These are phyloP conservation scores for Ophiostoma sp. DNA, from an alignment of 2,329 filamentous ascomycete genomes.

Conservation along the genomic window DNA sequence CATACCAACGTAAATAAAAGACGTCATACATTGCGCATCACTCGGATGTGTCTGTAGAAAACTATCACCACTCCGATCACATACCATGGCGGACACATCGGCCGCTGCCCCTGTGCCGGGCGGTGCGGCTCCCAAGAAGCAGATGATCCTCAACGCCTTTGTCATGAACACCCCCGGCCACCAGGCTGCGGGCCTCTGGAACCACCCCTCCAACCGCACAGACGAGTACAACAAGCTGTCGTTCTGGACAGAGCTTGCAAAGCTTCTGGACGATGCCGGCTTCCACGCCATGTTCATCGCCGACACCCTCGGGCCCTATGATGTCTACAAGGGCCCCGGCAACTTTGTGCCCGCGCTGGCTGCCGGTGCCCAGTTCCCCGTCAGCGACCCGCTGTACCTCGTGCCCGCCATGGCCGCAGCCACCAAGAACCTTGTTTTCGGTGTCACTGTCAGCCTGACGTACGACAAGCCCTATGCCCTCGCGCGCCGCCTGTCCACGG, in stretches of 20 bases:
- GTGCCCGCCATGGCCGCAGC: slow-evolving; percentile 23
- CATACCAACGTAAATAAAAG: background rate
- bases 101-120: background rate
- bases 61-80: background rate
- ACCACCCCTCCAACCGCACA: slow-evolving; percentile 24
- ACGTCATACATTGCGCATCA: background rate
- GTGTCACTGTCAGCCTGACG: slow-evolving; percentile 19
- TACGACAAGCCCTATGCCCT: slow-evolving; percentile 22
- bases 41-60: background rate
- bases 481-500: slow-evolving; percentile 20
- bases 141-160: slow-evolving; percentile 42
- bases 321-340: slow-evolving; percentile 25
- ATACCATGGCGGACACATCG: background rate
- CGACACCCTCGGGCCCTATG: slow-evolving; percentile 25
- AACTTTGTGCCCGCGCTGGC: slow-evolving; percentile 23
- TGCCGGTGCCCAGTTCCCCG: slow-evolving; percentile 25
- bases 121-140: slow-evolving; percentile 30
- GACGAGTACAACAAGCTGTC: slow-evolving; percentile 23
- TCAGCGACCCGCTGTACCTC: slow-evolving; percentile 21
- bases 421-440: slow-evolving; percentile 22
- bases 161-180: slow-evolving; percentile 31
- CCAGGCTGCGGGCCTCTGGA: slow-evolving; percentile 25
- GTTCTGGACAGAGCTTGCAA: slow-evolving; percentile 25
- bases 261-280: slow-evolving; percentile 24
- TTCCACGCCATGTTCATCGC: slow-evolving; percentile 27